phyloP scores from a whole-genome alignment of 2,329 filamentous ascomycete species.

The Xylariales sp. region DNA sequence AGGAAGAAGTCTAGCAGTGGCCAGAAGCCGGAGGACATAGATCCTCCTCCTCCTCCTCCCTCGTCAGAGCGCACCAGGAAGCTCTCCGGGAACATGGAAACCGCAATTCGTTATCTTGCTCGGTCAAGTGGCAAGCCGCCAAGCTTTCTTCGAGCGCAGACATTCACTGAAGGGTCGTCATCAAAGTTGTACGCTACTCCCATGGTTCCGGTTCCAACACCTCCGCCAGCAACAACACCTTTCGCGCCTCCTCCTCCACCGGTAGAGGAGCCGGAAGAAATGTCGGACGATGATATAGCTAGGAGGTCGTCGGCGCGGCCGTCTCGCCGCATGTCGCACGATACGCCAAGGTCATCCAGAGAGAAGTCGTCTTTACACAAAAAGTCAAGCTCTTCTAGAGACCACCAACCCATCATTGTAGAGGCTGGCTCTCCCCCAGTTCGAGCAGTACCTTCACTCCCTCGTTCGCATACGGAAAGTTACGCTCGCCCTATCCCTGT shows the following conservation, averaged over 20 bases:
- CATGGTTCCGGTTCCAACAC: conserved; percentile 49
- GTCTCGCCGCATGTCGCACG: conserved; percentile 48
- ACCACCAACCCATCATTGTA: conserved; percentile 42
- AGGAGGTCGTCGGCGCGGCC: conserved; percentile 44
- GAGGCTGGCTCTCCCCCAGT: conserved; percentile 35
- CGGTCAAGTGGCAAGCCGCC: conserved; percentile 45
- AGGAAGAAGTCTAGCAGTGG: conserved; percentile 48
- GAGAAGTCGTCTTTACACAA: conserved; percentile 48
- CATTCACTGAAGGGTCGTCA: conserved; percentile 40
- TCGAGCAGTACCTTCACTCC: conserved; percentile 35
- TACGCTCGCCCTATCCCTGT: conserved; percentile 41
- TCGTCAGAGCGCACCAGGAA: conserved; percentile 40
- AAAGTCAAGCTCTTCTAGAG: conserved; percentile 43
- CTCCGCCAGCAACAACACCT: conserved; percentile 45
- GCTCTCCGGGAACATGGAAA: conserved; percentile 44
- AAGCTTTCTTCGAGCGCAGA: conserved; percentile 40
- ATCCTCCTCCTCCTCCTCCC: neutral
- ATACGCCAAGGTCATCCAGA: conserved; percentile 45
- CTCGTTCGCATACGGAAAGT: conserved; percentile 45
- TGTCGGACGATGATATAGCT: conserved; percentile 43
- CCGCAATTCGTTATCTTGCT: conserved; percentile 46
- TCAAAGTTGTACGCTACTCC: conserved; percentile 38
- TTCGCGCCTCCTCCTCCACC: conserved; percentile 45
- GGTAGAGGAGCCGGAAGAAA: conserved; percentile 34
- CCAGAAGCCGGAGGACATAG: conserved; percentile 44